Evolutionary conservation across 1,139 yeast species (phyloP), one percentile per base, ranked within the genome.

Genomic region (Hansenula lynferdii): DNA sequence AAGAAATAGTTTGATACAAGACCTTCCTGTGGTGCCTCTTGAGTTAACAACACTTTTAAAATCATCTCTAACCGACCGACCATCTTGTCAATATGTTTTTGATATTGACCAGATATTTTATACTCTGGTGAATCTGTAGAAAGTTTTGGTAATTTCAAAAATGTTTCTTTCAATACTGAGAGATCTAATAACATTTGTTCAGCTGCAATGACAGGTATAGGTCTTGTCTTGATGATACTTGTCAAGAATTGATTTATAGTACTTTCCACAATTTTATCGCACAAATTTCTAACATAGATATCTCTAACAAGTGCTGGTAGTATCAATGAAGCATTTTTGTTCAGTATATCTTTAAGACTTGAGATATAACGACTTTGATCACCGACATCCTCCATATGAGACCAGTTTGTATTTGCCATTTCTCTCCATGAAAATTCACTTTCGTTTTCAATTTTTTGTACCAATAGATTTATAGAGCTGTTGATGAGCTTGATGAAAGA

Each of bases 101-200:
- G 41, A 28, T 43, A 52, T n/a, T 50, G 54, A 10, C 46, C 6
- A 11, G 53, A 43, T 0, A 42, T 30, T 10, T 34, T 41, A 9
- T 35, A 23, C 2, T 43, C 45, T 6, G 34, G 27, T 4, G 34
- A 16, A 23, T 40, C 46, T 4, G 43, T 45, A 4, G 44, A 41
- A 17, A 41, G 35, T n/a, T 41, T 56, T 5, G 87, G 87, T 37
- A 85, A 64, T 18, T 60, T 62, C 19, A 72, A 49, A 36, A 87
- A 70, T 23, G 75, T 65, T 24, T 68, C 67, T 52, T 83, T 83
- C 50, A 92, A 60, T 9, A 75, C 69, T 31, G 80, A 77, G 5
- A 85, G 56, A 60, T 92, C 98, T 26, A 83, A 64, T 28, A 83
- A 64, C 54, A 92, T 69, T 57, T 90, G 97, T 56, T 90, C 96